Evolutionary conservation across 2,329 filamentous ascomycete genomes (phyloP).

Genomic region (Talaromyces sp.): DNA sequence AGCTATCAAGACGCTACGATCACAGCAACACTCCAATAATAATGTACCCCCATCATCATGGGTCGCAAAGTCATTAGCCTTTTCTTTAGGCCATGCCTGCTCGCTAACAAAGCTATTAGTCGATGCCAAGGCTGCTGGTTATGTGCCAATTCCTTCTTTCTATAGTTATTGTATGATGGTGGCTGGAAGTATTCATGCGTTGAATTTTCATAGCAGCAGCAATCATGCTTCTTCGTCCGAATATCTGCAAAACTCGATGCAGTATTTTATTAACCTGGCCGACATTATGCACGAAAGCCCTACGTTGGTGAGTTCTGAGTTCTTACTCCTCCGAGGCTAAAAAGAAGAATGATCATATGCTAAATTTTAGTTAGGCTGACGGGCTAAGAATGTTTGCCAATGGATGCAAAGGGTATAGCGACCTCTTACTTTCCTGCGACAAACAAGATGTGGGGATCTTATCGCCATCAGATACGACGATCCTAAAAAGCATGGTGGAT

Average conservation of each 20-base stretch:
- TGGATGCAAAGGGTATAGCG: background rate
- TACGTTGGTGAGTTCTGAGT: background rate
- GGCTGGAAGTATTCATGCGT: slow-evolving; percentile 18
- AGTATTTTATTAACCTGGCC: background rate
- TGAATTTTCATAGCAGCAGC: slow-evolving; percentile 3
- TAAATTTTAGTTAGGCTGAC: background rate
- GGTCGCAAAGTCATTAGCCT: background rate
- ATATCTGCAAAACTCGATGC: background rate
- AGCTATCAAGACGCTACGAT: slow-evolving; percentile 12
- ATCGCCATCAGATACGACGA: background rate
- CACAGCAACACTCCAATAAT: background rate
- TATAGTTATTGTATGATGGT: slow-evolving; percentile 23
- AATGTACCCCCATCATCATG: background rate
- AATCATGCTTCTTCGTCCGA: background rate
- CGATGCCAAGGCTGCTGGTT: slow-evolving; percentile 20
- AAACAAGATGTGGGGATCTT: background rate
- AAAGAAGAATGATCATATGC: background rate
- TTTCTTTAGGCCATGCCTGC: slow-evolving; percentile 14
- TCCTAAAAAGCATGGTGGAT: background rate
- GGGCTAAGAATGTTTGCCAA: background rate
- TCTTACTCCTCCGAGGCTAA: background rate
- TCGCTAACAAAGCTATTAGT: slow-evolving; percentile 19
- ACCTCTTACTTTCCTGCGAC: background rate
- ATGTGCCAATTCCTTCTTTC: slow-evolving; percentile 19
- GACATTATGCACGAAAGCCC: background rate